These are phyloP conservation scores for Thinopyrum elongatum DNA, from an alignment of 176 grass and related monocot genomes.

Conservation along the genomic window DNA sequence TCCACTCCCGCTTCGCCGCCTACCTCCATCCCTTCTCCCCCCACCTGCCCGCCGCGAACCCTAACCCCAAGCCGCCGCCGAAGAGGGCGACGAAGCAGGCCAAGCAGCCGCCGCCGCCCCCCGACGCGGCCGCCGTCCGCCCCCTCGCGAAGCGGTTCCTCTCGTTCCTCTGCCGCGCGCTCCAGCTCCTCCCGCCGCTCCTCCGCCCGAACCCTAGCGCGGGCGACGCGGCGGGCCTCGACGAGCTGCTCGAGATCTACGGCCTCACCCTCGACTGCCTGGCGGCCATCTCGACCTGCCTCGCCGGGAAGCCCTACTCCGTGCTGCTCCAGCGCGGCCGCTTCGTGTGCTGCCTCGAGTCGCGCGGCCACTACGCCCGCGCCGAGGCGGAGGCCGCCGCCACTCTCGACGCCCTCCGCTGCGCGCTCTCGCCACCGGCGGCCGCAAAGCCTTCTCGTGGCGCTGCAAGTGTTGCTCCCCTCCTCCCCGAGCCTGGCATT, in stretches of 20 bases:
- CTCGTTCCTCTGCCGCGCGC: constrained; percentile 59
- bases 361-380: constrained; percentile 44
- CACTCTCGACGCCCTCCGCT: constrained; percentile 53
- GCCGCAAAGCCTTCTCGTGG: constrained; percentile 38
- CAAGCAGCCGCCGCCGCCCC: constrained; percentile 19
- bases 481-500: constrained; percentile 44
- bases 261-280: constrained; percentile 66
- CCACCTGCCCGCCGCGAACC: constrained; percentile 39
- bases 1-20: constrained; percentile 56
- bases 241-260: constrained; percentile 60
- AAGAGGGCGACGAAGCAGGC: constrained; percentile 42
- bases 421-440: constrained; percentile 31
- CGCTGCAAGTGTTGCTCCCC: constrained; percentile 3
- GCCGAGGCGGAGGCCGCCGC: constrained; percentile 51
- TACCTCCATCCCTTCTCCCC: constrained; percentile 66
- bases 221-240: background rate
- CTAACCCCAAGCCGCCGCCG: constrained; percentile 33
- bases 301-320: constrained; percentile 76
- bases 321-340: constrained; percentile 60
- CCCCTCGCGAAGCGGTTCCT: constrained; percentile 74
- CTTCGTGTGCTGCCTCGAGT: constrained; percentile 56
- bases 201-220: constrained; percentile 40
- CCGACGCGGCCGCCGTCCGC: constrained; percentile 30
- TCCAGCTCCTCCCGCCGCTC: constrained; percentile 59
- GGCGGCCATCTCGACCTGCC: constrained; percentile 49